phyloP scores from a whole-genome alignment of 2,329 filamentous ascomycete species.

The Aurifilum marmelostoma region DNA sequence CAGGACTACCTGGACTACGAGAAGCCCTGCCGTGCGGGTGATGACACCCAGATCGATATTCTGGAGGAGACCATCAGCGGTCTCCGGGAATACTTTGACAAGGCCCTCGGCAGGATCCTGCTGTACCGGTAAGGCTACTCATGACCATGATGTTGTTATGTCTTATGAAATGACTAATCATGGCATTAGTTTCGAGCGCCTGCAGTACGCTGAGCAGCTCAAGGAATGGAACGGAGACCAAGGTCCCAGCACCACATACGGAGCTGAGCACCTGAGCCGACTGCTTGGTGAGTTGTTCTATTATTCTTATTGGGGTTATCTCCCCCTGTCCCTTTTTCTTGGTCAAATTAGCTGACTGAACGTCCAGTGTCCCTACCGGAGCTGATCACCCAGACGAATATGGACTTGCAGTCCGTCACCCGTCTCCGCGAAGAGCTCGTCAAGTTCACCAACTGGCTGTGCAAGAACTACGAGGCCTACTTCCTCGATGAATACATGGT shows the following conservation, averaged over 20 bases:
- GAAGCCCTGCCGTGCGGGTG: conserved; percentile 64
- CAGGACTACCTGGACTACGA: conserved; percentile 78
- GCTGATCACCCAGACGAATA: conserved; percentile 94
- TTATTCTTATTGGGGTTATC: too few relatives aligned
- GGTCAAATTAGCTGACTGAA: background rate
- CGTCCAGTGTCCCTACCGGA: conserved; percentile 82
- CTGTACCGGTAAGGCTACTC: conserved; percentile 67
- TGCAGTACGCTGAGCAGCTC: conserved; percentile 80
- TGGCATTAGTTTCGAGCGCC: conserved; percentile 76
- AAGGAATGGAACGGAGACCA: conserved; percentile 67
- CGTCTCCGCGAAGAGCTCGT: conserved; percentile 86
- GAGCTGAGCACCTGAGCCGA: conserved; percentile 87
- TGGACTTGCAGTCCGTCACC: conserved; percentile 89
- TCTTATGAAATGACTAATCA: background rate
- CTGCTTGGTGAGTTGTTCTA: conserved; percentile 85
- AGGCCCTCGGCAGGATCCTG: conserved; percentile 81
- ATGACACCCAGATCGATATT: conserved; percentile 77
- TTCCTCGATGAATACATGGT: conserved; percentile 79
- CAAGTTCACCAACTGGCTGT: conserved; percentile 85
- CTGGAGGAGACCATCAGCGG: conserved; percentile 88
- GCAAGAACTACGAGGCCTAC: conserved; percentile 74
- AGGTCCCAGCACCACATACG: conserved; percentile 77
- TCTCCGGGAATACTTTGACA: conserved; percentile 92
- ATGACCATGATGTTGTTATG: background rate
- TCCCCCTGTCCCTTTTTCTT: background rate